phyloP scores from a whole-genome alignment of 2,329 filamentous ascomycete species.

The Diplodia corticola region DNA sequence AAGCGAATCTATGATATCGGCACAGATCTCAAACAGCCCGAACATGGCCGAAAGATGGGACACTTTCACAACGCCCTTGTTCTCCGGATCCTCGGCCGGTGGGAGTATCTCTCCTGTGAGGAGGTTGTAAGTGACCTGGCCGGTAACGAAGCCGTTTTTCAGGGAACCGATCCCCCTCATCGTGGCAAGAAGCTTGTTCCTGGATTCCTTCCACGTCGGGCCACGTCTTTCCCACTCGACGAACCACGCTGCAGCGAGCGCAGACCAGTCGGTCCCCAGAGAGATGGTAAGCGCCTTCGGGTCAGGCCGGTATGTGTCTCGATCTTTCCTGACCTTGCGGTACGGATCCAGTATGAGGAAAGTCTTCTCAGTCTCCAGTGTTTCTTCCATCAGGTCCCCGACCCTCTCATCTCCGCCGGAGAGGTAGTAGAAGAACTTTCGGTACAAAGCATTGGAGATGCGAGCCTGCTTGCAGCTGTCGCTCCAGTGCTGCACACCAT shows the following conservation, averaged over 20 bases:
- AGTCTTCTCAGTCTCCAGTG: conserved; percentile 55
- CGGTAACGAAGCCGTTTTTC: conserved; percentile 59
- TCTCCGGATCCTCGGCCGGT: conserved; percentile 55
- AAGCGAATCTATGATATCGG: conserved; percentile 56
- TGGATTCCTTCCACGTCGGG: conserved; percentile 54
- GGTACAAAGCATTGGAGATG: conserved; percentile 59
- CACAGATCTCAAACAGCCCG: conserved; percentile 59
- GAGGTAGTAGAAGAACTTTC: conserved; percentile 59
- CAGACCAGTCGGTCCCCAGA: conserved; percentile 61
- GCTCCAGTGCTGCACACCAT: conserved; percentile 62
- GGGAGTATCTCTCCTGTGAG: conserved; percentile 53
- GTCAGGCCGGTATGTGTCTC: conserved; percentile 33
- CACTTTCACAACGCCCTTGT: conserved; percentile 53
- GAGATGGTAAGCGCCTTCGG: conserved; percentile 50
- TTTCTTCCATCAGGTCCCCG: conserved; percentile 56
- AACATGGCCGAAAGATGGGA: conserved; percentile 61
- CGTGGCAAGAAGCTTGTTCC: conserved; percentile 51
- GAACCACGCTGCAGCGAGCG: conserved; percentile 58
- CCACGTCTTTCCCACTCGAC: conserved; percentile 62
- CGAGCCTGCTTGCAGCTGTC: conserved; percentile 64
- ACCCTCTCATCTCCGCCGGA: conserved; percentile 58
- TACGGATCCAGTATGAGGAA: conserved; percentile 57
- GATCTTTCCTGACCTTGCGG: conserved; percentile 57
- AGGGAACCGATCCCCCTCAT: conserved; percentile 55
- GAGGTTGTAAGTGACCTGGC: conserved; percentile 54